A percentile compares a stretch with the other conserved stretches of the same genome.
These are phyloP conservation scores for Ceratocystis smalleyi DNA, from an alignment of 2,329 filamentous ascomycete species.

Conservation along the genomic window DNA sequence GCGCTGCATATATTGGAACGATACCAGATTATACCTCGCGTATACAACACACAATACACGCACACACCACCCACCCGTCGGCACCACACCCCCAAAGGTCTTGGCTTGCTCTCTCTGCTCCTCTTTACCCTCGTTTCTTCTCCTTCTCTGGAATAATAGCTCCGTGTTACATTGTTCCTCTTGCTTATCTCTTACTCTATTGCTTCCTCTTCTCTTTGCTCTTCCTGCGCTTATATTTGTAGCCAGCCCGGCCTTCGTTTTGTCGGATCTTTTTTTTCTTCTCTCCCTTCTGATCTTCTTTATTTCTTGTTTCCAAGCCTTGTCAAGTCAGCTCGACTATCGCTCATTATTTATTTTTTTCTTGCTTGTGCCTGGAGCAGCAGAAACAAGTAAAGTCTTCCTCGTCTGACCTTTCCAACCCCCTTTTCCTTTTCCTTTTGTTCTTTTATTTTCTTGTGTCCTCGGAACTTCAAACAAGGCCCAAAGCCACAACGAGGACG, in stretches of 20 bases:
- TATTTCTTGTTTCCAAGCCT: background rate
- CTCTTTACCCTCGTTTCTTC: conserved; percentile 1
- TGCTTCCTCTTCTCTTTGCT: background rate
- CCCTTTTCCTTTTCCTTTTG: background rate
- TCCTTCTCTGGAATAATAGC: background rate
- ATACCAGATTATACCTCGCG: background rate
- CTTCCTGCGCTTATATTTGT: background rate
- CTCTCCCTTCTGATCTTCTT: background rate
- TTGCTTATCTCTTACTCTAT: background rate
- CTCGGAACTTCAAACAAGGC: too few relatives aligned
- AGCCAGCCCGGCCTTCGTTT: background rate
- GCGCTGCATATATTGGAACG: too few relatives aligned
- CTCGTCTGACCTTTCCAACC: background rate
- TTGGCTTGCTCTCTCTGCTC: background rate
- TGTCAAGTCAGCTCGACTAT: background rate
- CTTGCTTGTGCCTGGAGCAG: conserved; percentile 4
- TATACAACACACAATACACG: background rate
- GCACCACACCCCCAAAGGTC: background rate
- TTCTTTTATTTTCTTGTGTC: background rate
- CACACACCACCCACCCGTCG: background rate
- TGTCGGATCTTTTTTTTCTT: background rate
- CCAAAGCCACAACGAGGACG: too few relatives aligned
- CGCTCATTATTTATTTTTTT: background rate
- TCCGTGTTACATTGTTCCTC: background rate
- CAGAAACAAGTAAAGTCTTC: background rate